A percentile compares a stretch with the other conserved stretches of the same genome.
Evolutionary conservation across 1,284 basidiomycete genomes (phyloP).

Genomic region (Ceratobasidium sp.): DNA sequence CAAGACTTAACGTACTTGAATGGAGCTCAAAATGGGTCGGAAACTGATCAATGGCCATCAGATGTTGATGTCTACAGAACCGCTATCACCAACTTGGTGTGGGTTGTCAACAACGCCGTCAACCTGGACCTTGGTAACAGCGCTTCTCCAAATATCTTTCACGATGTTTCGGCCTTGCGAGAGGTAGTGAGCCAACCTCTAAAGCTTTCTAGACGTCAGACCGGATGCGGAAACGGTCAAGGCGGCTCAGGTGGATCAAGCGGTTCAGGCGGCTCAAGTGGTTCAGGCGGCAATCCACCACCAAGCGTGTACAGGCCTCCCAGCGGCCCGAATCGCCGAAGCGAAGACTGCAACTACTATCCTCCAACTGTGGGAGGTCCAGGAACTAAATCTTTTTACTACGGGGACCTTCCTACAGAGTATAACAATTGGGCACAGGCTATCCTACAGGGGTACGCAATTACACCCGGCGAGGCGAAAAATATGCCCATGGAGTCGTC

Average conservation of each 20-base stretch:
- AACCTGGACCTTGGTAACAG: constrained; percentile 11
- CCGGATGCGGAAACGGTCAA: no score
- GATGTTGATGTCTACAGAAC: neutral
- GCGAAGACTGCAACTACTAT: no score
- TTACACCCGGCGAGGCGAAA: neutral
- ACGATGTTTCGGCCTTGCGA: neutral
- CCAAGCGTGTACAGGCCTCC: no score
- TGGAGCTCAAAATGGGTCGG: neutral
- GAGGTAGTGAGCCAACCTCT: no score
- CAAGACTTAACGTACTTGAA: constrained; percentile 6
- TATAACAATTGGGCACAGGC: constrained; percentile 9
- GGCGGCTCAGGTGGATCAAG: no score
- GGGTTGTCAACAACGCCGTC: constrained; percentile 3
- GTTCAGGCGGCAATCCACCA: no score
- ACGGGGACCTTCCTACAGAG: neutral
- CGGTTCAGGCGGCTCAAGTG: no score
- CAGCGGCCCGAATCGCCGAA: no score
- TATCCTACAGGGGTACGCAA: neutral
- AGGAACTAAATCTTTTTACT: neutral
- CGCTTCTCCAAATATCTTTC: neutral
- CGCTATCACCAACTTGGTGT: neutral
- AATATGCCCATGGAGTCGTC: neutral
- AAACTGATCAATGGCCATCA: neutral
- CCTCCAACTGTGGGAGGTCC: no score
- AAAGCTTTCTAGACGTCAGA: no score